Evolutionary conservation across 179 eudicot species (phyloP), one percentile per base, ranked within the genome.

Genomic region (Camellia oleifera): DNA sequence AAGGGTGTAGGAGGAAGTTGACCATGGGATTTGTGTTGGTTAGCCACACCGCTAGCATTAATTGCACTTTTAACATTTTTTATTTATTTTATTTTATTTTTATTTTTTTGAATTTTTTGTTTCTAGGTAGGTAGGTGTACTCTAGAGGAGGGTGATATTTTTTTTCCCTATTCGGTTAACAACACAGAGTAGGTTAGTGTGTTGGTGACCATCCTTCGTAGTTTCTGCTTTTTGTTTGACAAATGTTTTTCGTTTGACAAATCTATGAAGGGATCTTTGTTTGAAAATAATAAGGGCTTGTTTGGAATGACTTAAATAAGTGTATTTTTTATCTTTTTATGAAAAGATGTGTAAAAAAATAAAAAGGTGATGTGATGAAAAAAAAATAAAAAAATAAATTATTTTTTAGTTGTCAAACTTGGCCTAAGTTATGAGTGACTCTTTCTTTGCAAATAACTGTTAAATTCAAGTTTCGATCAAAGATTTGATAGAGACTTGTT

Each of bases 31-130:
- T 88, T 26, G 40, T 61, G 86, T 85, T 92, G 86, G 93, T 88
- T 88, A 81, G 82, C 79, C 89, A 89, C 88, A 88, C 93, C 89
- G 84, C 85, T 82, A 87, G 93, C 92, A 88, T 94, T 92, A 83
- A 89, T 85, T 85, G 88, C 82, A 9, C 2, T 72, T 80, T 70
- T 71, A 11, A 18, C 8, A 44, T 69, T 64, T 53, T 11, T 54
- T 53, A 18, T 61, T 70, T 6, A 3, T 56, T 72, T n/a, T 58
- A 26, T 50, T 17, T 66, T 45, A 64, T 7, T 66, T 58, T 53
- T 60, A 1, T 50, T 76, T 72, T 72, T 69, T 73, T 82, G 52
- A 40, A 0, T 56, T 82, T 45, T 50, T 17, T 57, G 3, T 61
- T 32, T 32, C 40, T 32, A 32, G 40, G 2, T 32, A 32, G 82